phyloP scores from a whole-genome alignment of 139 green algal genomes.

The Zygnema circumcarinatum region DNA sequence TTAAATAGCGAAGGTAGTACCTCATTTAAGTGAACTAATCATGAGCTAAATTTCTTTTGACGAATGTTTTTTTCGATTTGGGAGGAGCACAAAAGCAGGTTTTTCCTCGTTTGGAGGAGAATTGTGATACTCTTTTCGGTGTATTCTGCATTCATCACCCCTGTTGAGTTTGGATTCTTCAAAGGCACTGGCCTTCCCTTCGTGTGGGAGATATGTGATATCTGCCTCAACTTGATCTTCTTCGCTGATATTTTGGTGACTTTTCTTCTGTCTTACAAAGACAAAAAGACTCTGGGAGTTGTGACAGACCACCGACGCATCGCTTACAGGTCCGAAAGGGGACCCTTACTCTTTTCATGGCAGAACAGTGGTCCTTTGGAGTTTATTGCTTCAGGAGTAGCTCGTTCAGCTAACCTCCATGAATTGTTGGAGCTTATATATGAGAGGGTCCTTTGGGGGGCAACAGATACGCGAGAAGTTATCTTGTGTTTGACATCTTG shows the following conservation, averaged over 20 bases:
- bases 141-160: conserved; percentile 42
- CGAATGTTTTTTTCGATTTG: too few species aligned
- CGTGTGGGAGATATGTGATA: neutral
- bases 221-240: conserved; percentile 39
- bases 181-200: neutral
- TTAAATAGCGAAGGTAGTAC: too few species aligned
- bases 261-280: conserved; percentile 31
- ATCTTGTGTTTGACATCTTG: conserved; percentile 23
- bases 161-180: conserved; percentile 41
- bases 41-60: too few species aligned
- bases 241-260: conserved; percentile 25
- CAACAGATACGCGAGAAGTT: conserved; percentile 20
- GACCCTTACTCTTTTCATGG: too few species aligned
- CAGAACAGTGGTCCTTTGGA: too few species aligned
- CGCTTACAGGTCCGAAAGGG: too few species aligned
- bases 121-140: conserved; percentile 26
- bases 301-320: conserved; percentile 31
- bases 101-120: neutral
- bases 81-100: too few species aligned
- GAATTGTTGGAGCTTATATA: too few species aligned
- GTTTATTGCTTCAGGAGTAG: too few species aligned
- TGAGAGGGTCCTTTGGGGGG: too few species aligned
- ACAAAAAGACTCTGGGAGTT: neutral
- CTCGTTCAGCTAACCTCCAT: too few species aligned
- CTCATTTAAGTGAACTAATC: too few species aligned